Evolutionary conservation across 1,139 yeast genomes (phyloP).

Genomic region (Debaryomycetaceae sp.): DNA sequence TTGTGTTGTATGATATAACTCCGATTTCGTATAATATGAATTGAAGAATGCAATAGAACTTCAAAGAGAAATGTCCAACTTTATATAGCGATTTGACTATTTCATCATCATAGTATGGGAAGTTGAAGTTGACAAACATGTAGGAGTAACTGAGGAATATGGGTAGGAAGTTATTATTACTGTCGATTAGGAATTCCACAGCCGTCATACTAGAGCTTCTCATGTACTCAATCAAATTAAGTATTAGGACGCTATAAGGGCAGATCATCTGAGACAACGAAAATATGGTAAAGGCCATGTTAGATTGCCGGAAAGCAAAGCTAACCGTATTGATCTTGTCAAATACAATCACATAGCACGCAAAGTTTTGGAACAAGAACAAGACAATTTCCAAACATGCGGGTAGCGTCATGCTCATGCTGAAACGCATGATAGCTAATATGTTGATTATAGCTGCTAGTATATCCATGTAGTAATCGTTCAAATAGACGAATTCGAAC

Average conservation of each 20-base stretch:
- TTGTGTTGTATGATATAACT: conserved; percentile 10
- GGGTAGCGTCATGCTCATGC: conserved; percentile 2
- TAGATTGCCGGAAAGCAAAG: conserved; percentile 7
- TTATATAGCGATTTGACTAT: conserved; percentile 11
- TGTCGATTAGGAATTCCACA: conserved; percentile 12
- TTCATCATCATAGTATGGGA: conserved; percentile 10
- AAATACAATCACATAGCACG: conserved; percentile 1
- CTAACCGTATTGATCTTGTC: not conserved
- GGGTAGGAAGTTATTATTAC: conserved; percentile 24
- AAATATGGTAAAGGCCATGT: conserved; percentile 5
- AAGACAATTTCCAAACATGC: conserved; percentile 1
- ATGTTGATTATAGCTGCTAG: conserved; percentile 16
- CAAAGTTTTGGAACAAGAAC: conserved; percentile 1
- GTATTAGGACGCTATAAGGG: conserved; percentile 13
- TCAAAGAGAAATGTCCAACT: conserved; percentile 16
- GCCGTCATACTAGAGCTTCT: conserved; percentile 1
- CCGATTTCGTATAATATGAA: conserved; percentile 20
- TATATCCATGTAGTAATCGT: conserved; percentile 14
- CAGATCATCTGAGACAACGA: conserved; percentile 10
- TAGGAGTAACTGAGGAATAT: conserved; percentile 26
- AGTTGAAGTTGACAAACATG: conserved; percentile 14
- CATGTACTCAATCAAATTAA: conserved; percentile 11
- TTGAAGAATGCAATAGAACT: conserved; percentile 23
- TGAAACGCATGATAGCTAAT: conserved; percentile 18
- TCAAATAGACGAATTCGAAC: conserved; percentile 6